Conservation (phyloP, 352 stramenopile species). For the Phytophthora litchii region DNA sequence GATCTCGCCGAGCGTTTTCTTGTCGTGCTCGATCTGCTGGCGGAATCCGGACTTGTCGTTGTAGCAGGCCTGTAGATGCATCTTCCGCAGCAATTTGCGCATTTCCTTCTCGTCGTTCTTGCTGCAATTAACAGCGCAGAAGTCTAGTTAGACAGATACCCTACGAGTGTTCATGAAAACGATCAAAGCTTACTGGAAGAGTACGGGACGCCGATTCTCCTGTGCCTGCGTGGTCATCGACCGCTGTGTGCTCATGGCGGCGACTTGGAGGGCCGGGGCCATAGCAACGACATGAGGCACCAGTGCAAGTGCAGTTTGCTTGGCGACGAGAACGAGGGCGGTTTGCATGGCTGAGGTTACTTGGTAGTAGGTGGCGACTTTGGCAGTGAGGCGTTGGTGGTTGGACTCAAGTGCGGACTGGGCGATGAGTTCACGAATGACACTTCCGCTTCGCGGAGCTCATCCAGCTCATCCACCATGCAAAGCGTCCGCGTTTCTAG, state of each 20-base stretch:
- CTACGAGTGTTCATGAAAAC: neutral
- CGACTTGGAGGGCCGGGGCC: slow-evolving; percentile 28
- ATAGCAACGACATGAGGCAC: slow-evolving; percentile 22
- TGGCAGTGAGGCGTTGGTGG: slow-evolving; percentile 18
- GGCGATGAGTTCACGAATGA: slow-evolving; percentile 28
- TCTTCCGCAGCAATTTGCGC: slow-evolving; percentile 80
- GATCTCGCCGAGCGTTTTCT: slow-evolving; percentile 68
- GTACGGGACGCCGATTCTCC: slow-evolving; percentile 32
- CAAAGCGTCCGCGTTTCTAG: slow-evolving; percentile 29
- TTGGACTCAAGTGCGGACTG: slow-evolving; percentile 18
- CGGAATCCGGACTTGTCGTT: slow-evolving; percentile 56
- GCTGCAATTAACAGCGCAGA: slow-evolving; percentile 30
- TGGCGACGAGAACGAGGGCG: slow-evolving; percentile 31
- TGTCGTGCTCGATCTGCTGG: slow-evolving; percentile 68
- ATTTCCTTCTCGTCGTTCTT: slow-evolving; percentile 87
- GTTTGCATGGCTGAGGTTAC: slow-evolving; percentile 28
- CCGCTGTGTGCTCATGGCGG: slow-evolving; percentile 30
- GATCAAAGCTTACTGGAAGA: slow-evolving; percentile 26
- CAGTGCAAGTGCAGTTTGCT: slow-evolving; percentile 29
- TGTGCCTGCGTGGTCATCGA: slow-evolving; percentile 27
- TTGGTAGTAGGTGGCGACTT: neutral
- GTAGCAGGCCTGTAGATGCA: slow-evolving; percentile 74
- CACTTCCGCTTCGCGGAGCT: slow-evolving; percentile 10
- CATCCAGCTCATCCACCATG: slow-evolving; percentile 13
- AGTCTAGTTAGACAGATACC: slow-evolving; percentile 10